These are phyloP conservation scores for Aspergillus novoparasiticus DNA, from an alignment of 2,329 filamentous ascomycete species.

Conservation along the genomic window DNA sequence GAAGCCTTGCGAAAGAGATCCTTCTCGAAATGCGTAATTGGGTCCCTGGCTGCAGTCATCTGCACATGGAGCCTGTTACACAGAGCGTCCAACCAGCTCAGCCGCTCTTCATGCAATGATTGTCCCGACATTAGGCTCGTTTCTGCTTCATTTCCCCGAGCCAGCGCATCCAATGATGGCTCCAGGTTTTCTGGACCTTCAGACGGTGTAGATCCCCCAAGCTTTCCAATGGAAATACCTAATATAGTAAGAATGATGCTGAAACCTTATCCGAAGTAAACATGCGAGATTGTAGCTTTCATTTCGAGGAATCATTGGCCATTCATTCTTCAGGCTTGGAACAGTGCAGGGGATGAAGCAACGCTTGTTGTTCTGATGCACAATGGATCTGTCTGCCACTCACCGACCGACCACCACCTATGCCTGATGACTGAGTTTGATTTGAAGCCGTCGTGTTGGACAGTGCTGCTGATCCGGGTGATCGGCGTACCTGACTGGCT, in stretches of 20 bases:
- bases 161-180: constrained; percentile 15
- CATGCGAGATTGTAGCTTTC: neutral
- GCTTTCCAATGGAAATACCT: neutral
- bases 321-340: neutral
- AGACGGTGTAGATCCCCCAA: constrained; percentile 8
- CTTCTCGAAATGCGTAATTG: constrained; percentile 18
- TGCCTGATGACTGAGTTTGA: constrained; percentile 5
- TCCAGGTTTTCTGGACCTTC: neutral
- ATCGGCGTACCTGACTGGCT: constrained; percentile 18
- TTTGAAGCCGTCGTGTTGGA: constrained; percentile 4
- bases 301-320: neutral
- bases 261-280: neutral
- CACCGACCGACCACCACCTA: neutral
- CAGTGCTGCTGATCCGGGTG: constrained; percentile 3
- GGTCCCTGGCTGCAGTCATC: constrained; percentile 20
- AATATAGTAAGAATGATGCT: neutral
- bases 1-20: constrained; percentile 11
- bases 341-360: neutral
- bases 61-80: constrained; percentile 18
- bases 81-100: constrained; percentile 16
- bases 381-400: neutral
- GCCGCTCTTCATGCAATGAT: constrained; percentile 24
- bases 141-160: constrained; percentile 17
- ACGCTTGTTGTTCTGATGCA: neutral
- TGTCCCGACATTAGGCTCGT: constrained; percentile 23